A percentile compares a stretch with the other conserved stretches of the same genome.
phyloP scores from a whole-genome alignment of 495 filamentous ascomycete genomes.

The Daldinia concentrica region DNA sequence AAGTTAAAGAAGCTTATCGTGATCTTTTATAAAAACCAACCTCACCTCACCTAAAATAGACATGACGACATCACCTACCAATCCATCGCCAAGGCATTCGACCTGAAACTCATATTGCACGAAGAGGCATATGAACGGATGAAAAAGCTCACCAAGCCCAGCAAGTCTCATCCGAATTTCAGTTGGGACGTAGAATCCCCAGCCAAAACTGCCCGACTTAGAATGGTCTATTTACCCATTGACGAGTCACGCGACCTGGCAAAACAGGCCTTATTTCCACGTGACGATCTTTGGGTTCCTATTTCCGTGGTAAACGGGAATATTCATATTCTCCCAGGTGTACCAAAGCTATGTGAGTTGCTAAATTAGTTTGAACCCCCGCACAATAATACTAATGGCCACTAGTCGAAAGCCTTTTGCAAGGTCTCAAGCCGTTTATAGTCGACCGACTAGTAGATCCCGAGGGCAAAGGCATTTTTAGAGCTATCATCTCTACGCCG shows the following conservation, averaged over 20 bases:
- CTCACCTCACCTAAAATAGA: slow-evolving; percentile 58
- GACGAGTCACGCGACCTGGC: slow-evolving; percentile 68
- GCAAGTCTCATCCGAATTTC: slow-evolving; percentile 77
- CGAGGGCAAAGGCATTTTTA: slow-evolving; percentile 77
- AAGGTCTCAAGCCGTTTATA: slow-evolving; percentile 75
- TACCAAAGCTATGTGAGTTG: slow-evolving; percentile 75
- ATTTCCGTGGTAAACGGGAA: slow-evolving; percentile 89
- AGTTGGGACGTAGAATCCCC: slow-evolving; percentile 86
- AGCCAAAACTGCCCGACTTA: slow-evolving; percentile 77
- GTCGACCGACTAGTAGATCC: slow-evolving; percentile 76
- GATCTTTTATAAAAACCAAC: slow-evolving; percentile 1
- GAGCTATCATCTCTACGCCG: slow-evolving; percentile 86
- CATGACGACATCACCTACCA: slow-evolving; percentile 98
- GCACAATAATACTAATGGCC: not conserved
- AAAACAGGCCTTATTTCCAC: slow-evolving; percentile 78
- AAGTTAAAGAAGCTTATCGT: slow-evolving; percentile 29
- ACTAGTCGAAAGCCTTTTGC: slow-evolving; percentile 73
- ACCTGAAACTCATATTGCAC: slow-evolving; percentile 78
- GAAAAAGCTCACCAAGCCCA: slow-evolving; percentile 78
- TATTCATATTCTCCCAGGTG: slow-evolving; percentile 90
- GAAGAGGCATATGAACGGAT: slow-evolving; percentile 78
- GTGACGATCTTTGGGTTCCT: slow-evolving; percentile 90
- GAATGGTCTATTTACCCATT: slow-evolving; percentile 88
- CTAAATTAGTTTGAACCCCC: not conserved
- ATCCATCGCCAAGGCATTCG: slow-evolving; percentile 91